A percentile compares a stretch with the other conserved stretches of the same genome.
phyloP scores from a whole-genome alignment of 345 rosid species.

The Pistacia integerrima region DNA sequence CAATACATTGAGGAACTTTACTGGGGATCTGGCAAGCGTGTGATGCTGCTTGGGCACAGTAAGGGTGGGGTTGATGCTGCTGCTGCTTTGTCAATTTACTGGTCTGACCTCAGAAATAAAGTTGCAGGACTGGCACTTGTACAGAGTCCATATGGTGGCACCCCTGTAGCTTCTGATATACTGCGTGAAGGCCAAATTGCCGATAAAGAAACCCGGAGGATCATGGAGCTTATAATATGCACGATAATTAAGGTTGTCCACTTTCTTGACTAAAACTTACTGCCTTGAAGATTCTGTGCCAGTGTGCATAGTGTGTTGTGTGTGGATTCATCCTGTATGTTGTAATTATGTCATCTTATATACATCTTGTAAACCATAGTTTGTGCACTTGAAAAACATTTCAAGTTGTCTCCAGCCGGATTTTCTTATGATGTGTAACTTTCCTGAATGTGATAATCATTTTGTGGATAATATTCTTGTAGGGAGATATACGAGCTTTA shows the following conservation, averaged over 20 bases:
- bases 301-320: not conserved
- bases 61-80: constrained; percentile 80
- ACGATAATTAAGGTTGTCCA: constrained; percentile 58
- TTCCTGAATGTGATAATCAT: constrained; percentile 1
- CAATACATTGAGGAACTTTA: constrained; percentile 75
- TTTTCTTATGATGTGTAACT: not conserved
- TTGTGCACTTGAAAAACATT: not conserved
- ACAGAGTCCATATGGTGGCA: constrained; percentile 73
- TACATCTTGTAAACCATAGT: not conserved
- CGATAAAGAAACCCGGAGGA: constrained; percentile 63
- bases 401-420: not conserved
- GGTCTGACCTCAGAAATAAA: constrained; percentile 54
- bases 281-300: not conserved
- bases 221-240: constrained; percentile 70
- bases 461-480: constrained; percentile 3
- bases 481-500: constrained; percentile 72
- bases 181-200: constrained; percentile 74
- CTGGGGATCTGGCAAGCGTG: constrained; percentile 73
- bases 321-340: too few relatives aligned
- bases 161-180: constrained; percentile 69
- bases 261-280: constrained; percentile 10
- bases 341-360: not conserved
- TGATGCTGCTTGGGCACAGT: constrained; percentile 79
- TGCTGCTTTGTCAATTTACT: constrained; percentile 67
- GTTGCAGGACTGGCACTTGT: constrained; percentile 76